phyloP scores from a whole-genome alignment of 2,329 filamentous ascomycete species.

The Colletotrichum sp. region DNA sequence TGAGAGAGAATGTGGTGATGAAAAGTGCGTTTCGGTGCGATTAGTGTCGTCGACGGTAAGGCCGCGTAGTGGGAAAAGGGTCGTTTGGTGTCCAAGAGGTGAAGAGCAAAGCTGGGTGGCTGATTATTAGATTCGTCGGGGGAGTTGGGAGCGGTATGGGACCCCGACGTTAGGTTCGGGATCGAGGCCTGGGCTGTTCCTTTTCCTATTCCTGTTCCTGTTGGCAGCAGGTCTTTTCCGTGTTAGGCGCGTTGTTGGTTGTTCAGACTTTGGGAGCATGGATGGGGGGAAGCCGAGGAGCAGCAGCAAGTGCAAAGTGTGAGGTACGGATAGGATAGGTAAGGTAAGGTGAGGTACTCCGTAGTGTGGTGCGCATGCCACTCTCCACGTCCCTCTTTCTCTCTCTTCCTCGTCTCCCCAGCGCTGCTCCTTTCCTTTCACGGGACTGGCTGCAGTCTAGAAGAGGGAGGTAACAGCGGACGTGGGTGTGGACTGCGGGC shows the following conservation, averaged over 20 bases:
- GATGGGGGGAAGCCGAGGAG: neutral
- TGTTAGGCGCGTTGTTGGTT: conserved; percentile 10
- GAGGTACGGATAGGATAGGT: neutral
- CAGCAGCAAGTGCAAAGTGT: neutral
- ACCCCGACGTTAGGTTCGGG: neutral
- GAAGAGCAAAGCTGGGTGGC: neutral
- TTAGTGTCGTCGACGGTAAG: conserved; percentile 9
- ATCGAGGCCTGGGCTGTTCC: neutral
- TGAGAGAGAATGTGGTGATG: conserved; percentile 15
- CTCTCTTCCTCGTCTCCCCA: neutral
- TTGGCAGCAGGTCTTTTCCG: neutral
- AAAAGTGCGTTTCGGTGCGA: conserved; percentile 13
- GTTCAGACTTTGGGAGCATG: neutral
- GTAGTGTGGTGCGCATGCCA: neutral
- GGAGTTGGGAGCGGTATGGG: conserved; percentile 1
- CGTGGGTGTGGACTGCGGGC: neutral
- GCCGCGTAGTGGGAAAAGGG: neutral
- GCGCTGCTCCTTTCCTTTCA: neutral
- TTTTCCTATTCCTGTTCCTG: neutral
- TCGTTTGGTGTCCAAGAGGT: neutral
- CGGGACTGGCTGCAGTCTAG: neutral
- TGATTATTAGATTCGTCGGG: conserved; percentile 6
- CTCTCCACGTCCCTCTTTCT: neutral
- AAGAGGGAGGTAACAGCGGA: neutral
- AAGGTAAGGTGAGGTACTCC: neutral